Evolutionary conservation across 306 rosid genomes (phyloP), one percentile per base, ranked within the genome.

Genomic region (Begonia peltatifolia): DNA sequence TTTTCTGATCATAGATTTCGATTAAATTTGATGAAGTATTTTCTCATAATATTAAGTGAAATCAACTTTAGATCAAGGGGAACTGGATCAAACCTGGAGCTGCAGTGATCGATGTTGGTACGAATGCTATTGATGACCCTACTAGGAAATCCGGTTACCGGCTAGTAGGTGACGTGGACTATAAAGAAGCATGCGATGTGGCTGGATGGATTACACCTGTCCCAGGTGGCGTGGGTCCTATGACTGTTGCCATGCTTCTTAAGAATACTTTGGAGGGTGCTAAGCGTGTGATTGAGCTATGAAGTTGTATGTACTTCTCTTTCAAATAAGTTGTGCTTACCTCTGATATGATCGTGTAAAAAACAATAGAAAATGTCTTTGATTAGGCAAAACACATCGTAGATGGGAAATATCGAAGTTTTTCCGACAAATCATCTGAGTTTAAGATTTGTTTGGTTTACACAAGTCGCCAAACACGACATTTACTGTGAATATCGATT

Each of bases 1-100:
- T 20, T 20, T 20, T 20, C 23, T 20, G 23, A 20, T 20, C 23
- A 20, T 20, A 1, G 23, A 20, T 20, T 20, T 20, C 23, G 2
- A 20, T 20, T 20, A 20, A 20, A 20, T 20, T 20, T 20, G 6
- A 9, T 6, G 6, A 9, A 30, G 38, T 30, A 30, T 30, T 30
- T 25, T 30, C 38, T 30, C 38, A 7, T 30, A 30, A 30, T 20
- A 20, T 30, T 30, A 6, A 10, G 9, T 56, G 17, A 20, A 41
- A 12, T 63, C n/a, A 55, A 64, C 49, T 52, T 65, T 72, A 30
- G 95, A 78, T 89, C 71, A 84, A 89, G 38, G 80, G 77, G 7
- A 53, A 41, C 65, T 78, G 84, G 80, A 53, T 78, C 43, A 78
- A 78, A 68, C 56, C 58, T 43, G 84, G 75, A 50, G 77, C 75